Evolutionary conservation across 805 yeast genomes (phyloP).

Genomic region (Schwanniomyces yamadae): DNA sequence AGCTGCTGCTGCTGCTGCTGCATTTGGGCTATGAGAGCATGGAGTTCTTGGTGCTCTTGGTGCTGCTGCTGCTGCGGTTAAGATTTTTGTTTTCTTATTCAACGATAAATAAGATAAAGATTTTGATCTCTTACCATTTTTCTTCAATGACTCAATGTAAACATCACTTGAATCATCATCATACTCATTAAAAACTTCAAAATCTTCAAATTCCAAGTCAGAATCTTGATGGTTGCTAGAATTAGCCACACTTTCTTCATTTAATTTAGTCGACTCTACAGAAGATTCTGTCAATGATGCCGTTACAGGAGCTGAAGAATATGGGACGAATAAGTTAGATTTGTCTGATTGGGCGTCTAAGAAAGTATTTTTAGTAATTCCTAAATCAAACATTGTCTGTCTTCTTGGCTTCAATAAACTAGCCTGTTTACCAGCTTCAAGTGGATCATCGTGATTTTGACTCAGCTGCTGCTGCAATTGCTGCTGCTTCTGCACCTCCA

Average conservation of each 20-base stretch:
- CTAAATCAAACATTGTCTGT: conserved; percentile 54
- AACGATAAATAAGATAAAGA: conserved; percentile 57
- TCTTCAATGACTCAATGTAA: conserved; percentile 41
- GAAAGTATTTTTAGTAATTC: conserved; percentile 43
- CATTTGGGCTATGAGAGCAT: conserved; percentile 55
- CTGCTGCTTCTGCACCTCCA: conserved; percentile 48
- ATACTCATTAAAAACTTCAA: conserved; percentile 48
- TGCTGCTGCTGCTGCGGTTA: conserved; percentile 82
- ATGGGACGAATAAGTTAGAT: conserved; percentile 59
- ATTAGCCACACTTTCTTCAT: conserved; percentile 2
- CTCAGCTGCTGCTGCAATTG: conserved; percentile 9
- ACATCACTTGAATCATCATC: conserved; percentile 36
- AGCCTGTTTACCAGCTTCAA: conserved; percentile 36
- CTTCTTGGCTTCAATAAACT: conserved; percentile 43
- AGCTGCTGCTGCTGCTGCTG: conserved; percentile 75
- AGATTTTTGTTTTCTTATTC: conserved; percentile 47
- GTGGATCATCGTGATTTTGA: conserved; percentile 21
- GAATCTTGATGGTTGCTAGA: conserved; percentile 22
- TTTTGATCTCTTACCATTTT: conserved; percentile 58
- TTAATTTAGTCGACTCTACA: conserved; percentile 5
- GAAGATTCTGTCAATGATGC: conserved; percentile 51
- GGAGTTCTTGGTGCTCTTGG: conserved; percentile 72
- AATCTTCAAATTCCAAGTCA: conserved; percentile 49
- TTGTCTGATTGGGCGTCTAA: conserved; percentile 40
- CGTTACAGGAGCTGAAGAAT: conserved; percentile 75